phyloP scores from a whole-genome alignment of 768 basidiomycete species.

The Clitopilus passeckerianus region DNA sequence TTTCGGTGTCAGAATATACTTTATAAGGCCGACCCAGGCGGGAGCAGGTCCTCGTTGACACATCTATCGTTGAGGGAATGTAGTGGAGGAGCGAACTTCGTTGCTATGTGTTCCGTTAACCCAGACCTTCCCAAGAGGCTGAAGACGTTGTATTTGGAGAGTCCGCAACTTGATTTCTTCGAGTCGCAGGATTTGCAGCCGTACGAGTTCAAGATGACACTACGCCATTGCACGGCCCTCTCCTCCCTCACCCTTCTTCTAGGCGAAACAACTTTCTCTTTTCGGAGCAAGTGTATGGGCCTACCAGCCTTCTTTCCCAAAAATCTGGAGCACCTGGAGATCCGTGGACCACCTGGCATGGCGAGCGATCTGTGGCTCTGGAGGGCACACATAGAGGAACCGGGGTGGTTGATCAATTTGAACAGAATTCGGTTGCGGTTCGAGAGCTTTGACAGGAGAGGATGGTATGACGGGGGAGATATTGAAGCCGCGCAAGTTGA shows the following conservation, averaged over 20 bases:
- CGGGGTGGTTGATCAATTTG: neutral
- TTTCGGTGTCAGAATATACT: neutral
- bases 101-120: neutral
- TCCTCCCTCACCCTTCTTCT: neutral
- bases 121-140: neutral
- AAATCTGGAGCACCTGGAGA: neutral
- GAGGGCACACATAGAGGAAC: neutral
- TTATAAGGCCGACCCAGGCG: neutral
- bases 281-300: neutral
- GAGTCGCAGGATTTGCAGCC: neutral
- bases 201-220: neutral
- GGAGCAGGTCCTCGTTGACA: neutral
- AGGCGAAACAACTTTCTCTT: neutral
- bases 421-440: neutral
- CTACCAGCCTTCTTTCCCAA: neutral
- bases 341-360: neutral
- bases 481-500: neutral
- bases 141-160: neutral
- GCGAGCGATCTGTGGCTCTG: neutral
- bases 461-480: neutral
- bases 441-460: neutral
- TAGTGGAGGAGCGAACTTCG: neutral
- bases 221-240: neutral
- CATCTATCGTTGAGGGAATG: neutral
- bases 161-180: neutral